Evolutionary conservation across 371 early-diverging fungal genomes (phyloP).

Genomic region (Circinella minor): DNA sequence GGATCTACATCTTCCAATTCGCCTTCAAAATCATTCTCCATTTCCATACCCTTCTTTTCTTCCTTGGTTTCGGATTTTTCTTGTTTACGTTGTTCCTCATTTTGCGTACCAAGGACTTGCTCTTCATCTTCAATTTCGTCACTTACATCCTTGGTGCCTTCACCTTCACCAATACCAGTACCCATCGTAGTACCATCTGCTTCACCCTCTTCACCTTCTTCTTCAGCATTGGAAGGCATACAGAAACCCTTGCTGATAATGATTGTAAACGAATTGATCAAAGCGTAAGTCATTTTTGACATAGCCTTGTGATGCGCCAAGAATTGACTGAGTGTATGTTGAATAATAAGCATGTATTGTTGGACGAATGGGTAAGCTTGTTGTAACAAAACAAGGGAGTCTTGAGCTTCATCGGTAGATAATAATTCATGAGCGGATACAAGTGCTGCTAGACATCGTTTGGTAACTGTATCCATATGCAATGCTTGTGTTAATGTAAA

Average conservation of each 20-base stretch:
- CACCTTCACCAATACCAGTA: slow-evolving; percentile 96
- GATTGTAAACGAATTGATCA: slow-evolving; percentile 73
- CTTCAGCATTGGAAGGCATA: slow-evolving; percentile 72
- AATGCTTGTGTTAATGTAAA: slow-evolving; percentile 32
- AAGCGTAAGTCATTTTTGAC: slow-evolving; percentile 66
- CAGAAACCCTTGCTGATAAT: slow-evolving; percentile 88
- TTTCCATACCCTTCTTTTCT: slow-evolving; percentile 94
- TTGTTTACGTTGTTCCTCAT: slow-evolving; percentile 67
- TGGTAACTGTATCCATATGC: slow-evolving; percentile 43
- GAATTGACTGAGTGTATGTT: slow-evolving; percentile 64
- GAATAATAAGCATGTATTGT: slow-evolving; percentile 68
- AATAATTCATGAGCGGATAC: slow-evolving; percentile 27
- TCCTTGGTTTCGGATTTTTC: slow-evolving; percentile 71
- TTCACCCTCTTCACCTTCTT: slow-evolving; percentile 63
- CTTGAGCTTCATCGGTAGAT: slow-evolving; percentile 9
- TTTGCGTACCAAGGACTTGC: slow-evolving; percentile 88
- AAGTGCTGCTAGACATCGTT: slow-evolving; percentile 41
- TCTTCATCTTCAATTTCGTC: slow-evolving; percentile 97
- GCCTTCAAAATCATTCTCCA: slow-evolving; percentile 97
- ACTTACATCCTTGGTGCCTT: slow-evolving; percentile 94
- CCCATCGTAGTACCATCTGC: slow-evolving; percentile 74
- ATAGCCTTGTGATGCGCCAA: slow-evolving; percentile 72
- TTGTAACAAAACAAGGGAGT: slow-evolving; percentile 42
- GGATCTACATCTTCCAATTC: slow-evolving; percentile 87
- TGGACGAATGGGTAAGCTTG: slow-evolving; percentile 66